Conservation (phyloP, 2,329 filamentous ascomycete species). For the Ambrosiella cleistominuta region DNA sequence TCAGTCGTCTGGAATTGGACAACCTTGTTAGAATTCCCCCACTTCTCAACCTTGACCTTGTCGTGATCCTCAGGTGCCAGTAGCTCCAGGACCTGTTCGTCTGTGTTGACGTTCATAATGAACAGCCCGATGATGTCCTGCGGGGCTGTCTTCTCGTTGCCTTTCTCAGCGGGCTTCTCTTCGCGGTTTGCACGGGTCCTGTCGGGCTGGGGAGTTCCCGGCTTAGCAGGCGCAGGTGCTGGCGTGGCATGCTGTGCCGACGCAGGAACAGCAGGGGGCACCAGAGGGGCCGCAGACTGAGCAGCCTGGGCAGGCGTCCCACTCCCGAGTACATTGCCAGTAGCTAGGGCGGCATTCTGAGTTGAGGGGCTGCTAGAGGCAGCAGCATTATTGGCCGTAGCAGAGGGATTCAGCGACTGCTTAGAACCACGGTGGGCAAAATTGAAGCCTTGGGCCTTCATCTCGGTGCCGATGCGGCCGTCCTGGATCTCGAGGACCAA, state of each 20-base stretch:
- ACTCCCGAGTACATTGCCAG: not conserved
- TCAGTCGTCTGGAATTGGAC: conserved; percentile 67
- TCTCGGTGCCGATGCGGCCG: conserved; percentile 91
- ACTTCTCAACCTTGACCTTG: conserved; percentile 73
- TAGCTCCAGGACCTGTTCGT: conserved; percentile 65
- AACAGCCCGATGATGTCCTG: conserved; percentile 72
- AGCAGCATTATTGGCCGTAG: conserved; percentile 18
- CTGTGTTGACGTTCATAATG: conserved; percentile 67
- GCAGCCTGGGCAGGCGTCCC: conserved; percentile 13
- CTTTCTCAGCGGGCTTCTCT: conserved; percentile 40
- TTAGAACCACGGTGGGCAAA: conserved; percentile 91
- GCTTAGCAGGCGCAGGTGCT: conserved; percentile 15
- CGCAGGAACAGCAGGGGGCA: conserved; percentile 19
- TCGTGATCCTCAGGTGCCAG: conserved; percentile 67
- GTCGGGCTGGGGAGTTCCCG: conserved; percentile 31
- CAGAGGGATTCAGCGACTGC: conserved; percentile 27
- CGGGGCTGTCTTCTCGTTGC: conserved; percentile 35
- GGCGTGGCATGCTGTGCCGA: conserved; percentile 16
- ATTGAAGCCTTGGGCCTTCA: conserved; percentile 98
- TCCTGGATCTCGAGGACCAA: conserved; percentile 88
- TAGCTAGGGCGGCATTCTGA: conserved; percentile 19
- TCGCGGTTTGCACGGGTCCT: conserved; percentile 29
- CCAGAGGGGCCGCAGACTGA: conserved; percentile 12
- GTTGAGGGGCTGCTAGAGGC: conserved; percentile 14
- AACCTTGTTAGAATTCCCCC: conserved; percentile 63